Evolutionary conservation across 2,329 filamentous ascomycete genomes (phyloP), one percentile per base, ranked within the genome.

Genomic region (Fragosphaeria purpurea): DNA sequence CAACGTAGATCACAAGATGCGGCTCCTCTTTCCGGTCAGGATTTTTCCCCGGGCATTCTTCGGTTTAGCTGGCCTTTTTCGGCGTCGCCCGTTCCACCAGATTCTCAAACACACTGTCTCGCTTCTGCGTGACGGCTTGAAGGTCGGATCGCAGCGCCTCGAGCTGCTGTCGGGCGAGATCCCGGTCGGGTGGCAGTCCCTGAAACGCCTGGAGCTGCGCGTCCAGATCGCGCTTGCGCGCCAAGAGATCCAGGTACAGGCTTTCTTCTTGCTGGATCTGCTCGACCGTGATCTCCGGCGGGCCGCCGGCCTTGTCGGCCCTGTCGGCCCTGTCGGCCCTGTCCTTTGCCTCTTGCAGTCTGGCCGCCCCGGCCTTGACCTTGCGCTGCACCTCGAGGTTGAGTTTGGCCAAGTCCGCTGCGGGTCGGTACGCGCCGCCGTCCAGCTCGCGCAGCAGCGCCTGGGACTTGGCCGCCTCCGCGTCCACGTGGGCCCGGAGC

Each of bases 31-130:
- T 22, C 22, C 22, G 22, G 22, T 22, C 2, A 22, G 22, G 22
- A 22, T 22, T 22, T 22, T 22, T 22, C 22, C 22, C 22, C 22
- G 22, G 22, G 22, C 22, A 22, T 22, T 22, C 22, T 22, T 22
- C 22, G 31, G 11, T 37, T 22, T 31, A 40, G 3, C 43, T 39
- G 48, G 62, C 58, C 55, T 71, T 75, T 51, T 69, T 66, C 2
- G 78, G 78, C 49, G 76, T 80, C 61, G 80, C 77, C 41, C 73
- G 70, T 58, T 82, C 79, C 3, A 88, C 80, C 44, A 93, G 63
- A 2, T 74, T 77, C 62, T 91, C 88, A 62, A 95, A 94, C 50
- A 88, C 72, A 34, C 70, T 74, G 63, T 95, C 88, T 49, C 89
- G 76, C 57, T 75, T 73, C 56, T 73, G 72, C 33, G 75, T 82